Base-by-base conservation (phyloP, 495 filamentous ascomycete species). In the Aspergillus panamensis region DNA sequence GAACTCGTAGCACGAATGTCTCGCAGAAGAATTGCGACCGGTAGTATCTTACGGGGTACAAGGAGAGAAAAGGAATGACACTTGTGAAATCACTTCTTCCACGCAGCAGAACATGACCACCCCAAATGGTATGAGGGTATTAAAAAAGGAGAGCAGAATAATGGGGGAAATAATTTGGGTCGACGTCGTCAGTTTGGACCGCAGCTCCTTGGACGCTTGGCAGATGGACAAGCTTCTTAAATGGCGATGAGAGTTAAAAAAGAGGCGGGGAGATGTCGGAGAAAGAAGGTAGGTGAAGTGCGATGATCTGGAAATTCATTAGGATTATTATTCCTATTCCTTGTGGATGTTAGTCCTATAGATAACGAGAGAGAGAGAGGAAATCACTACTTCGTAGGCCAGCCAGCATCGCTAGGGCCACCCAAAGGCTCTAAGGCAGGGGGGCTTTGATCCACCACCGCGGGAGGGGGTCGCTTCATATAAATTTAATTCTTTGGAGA, bases 21-120 rank as follows among this genome's bases (percentile, higher is more conserved):
- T 49, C 40, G 48, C 56, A 30, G 47, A 49, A 45, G 19, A 39
- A 44, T 52, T 48, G n/a, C 39, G 37, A 44, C 40, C 39, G 39
- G 45, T 35, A 33, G 45, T 50, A 48, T 49, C 29, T 25, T 57
- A 57, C 43, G 51, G 13, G 30, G 17, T 30, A 49, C 31, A 47
- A 51, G 50, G 45, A 55, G 51, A 30, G 31, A 51, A 51, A 53
- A 56, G 32, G 47, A 65, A 58, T 16, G 59, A 55, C 53, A 60
- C 35, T 51, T 10, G 51, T 55, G 58, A 45, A 45, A 48, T 47
- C 37, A 57, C 33, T 47, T 53, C 39, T 45, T 44, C 43, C 53
- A 50, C 55, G 53, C 53, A 57, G 47, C 52, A 43, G 40, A 60
- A 20, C 63, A 65, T 62, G 59, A 59, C 63, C 57, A 40, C 16